Base-by-base conservation (phyloP, 169 alveolate genomes). In the Plasmodium blacklocki region DNA sequence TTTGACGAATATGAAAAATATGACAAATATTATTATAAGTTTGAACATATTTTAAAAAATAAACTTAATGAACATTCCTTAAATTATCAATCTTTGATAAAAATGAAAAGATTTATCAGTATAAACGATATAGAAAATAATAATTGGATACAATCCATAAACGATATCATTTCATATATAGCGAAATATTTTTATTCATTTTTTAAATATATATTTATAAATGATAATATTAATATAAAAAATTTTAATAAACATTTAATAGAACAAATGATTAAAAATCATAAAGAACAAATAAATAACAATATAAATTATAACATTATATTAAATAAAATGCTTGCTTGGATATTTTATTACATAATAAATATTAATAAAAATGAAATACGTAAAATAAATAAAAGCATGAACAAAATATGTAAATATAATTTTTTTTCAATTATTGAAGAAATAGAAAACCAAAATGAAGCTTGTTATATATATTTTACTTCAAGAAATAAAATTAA, bases 401-500 rank as follows among this genome's bases (percentile, higher is more conserved):
- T 86, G 11, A 72, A 73, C 47, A 62, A 56, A 63, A 32, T 86
- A n/a, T 56, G 43, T 26, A 86, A 86, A 19, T 59, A 86, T 52
- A 86, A 47, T 18, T 72, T 86, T 18, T 67, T 45, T 12, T 50
- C 59, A 47, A 86, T 86, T 62, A 23, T 73, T 14, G 92, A 86
- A n/a, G 92, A 86, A 74, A 14, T 86, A 50, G 72, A 86, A 21
- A 72, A 45, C 21, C 45, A 62, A 23, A 63, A 67, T 12, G 50
- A 73, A 11, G 21, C 78, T 2, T 86, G 92, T 59, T 86, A 86
- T 39, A n/a, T 86, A 50, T 86, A 71, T 56, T 15, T 71, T n/a
- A 54, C 88, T 23, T 14, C 68, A 43, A 86, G 62, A 19, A 63
- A 32, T 32, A 58, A n/a, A 32, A 49, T 86, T 80, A 58, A 66